Conservation (phyloP, 2,329 filamentous ascomycete genomes). For the Colletotrichum truncatum region DNA sequence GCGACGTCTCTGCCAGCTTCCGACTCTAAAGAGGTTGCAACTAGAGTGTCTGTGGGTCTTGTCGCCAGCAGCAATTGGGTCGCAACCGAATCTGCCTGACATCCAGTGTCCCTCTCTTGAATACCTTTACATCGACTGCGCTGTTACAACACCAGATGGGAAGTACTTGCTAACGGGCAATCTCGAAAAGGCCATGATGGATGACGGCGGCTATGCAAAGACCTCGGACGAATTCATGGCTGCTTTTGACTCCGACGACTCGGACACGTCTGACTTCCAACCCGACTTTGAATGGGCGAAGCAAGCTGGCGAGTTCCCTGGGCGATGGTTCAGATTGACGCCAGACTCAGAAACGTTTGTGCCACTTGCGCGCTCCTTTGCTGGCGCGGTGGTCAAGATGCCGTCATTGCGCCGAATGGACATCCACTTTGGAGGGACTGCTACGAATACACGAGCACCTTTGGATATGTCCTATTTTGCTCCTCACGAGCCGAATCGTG, state of each 20-base stretch:
- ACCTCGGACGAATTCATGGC: neutral
- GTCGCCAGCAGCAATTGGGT: neutral
- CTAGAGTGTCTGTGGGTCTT: neutral
- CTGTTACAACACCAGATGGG: neutral
- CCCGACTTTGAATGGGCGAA: slow-evolving; percentile 1
- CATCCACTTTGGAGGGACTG: neutral
- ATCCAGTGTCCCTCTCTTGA: neutral
- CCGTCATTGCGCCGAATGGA: neutral
- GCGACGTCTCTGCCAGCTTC: neutral
- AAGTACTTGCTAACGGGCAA: neutral
- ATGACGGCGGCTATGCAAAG: neutral
- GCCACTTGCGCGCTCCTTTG: neutral
- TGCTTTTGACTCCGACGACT: neutral
- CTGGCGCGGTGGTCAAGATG: neutral
- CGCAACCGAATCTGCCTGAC: neutral
- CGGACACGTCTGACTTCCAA: neutral
- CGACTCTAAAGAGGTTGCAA: neutral
- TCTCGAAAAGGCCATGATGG: neutral
- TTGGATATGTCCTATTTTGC: slow-evolving; percentile 7
- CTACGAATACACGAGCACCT: neutral
- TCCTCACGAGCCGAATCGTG: neutral
- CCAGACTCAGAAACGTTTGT: slow-evolving; percentile 1
- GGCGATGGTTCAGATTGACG: neutral
- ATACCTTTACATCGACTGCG: slow-evolving; percentile 1
- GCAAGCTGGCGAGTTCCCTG: neutral